Base-by-base conservation (phyloP, 2,329 filamentous ascomycete genomes). In the Fusarium sp. region DNA sequence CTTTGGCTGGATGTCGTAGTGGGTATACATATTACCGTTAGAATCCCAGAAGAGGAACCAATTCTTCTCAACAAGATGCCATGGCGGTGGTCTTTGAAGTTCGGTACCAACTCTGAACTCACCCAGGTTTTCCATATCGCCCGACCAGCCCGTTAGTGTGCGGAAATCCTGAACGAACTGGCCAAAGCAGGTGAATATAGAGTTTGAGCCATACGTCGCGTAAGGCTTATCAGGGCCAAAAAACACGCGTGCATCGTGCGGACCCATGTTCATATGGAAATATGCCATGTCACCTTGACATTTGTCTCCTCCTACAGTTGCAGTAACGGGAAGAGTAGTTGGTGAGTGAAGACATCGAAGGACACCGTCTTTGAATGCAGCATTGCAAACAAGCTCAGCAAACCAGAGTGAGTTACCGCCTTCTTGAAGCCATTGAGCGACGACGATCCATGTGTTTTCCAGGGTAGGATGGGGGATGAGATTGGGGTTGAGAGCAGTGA, bases 31-130 rank as follows among this genome's bases (percentile, higher is more conserved):
- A 25, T 82, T 75, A 9, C 82, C 84, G 1, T 80, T 63, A 0
- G 67, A 63, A 68, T 89, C 88, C 88, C 88, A 91, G 79, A 90
- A 91, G 5, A 88, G 66, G 70, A 90, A 91, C 82, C 84, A 91
- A 73, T 91, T 91, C 84, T 90, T 90, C 79, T 91, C 88, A 31
- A 90, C 73, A 1, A 72, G 39, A 5, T 76, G 74, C 72, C 80
- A 86, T 0, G 86, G 84, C 4, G 72, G 64, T 0, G 87, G 88
- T 1, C 88, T 81, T 41, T 86, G 84, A 5, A 91, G 76, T 68
- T 90, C 89, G 2, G 83, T 87, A 0, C 83, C 83, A 0, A 73
- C 50, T 17, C 75, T 75, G 75, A 88, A 89, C 13, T 80, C 76
- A 6, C 74, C 65, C 2, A 78, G 58, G 11, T 70, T 58, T 9